Base-by-base conservation (phyloP, 179 eudicot genomes). In the Heliamphora pulchella region DNA sequence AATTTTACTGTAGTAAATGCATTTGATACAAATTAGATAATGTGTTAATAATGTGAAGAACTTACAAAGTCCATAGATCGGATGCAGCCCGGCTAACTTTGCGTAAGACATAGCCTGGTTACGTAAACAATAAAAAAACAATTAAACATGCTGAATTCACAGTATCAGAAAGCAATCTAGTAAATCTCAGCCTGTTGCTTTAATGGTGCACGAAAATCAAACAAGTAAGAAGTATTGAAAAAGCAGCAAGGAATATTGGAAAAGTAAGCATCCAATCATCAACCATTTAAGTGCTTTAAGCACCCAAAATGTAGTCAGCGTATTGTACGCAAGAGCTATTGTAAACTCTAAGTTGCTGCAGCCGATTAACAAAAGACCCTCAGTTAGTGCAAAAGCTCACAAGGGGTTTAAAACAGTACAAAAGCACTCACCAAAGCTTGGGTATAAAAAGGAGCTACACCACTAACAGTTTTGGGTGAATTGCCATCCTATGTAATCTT, bases 21-120 rank as follows among this genome's bases (percentile, higher is more conserved):
- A 39, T 67, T 4, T 2, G n/a, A 31, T 50, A 83, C 65, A 71
- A 69, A 20, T 75, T 53, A 8, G n/a, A 65, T 17, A 58, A 59
- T 31, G 39, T 50, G 58, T 71, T 61, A 44, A 77, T 59, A 15
- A 8, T 4, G 41, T 31, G 17, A 47, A 51, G 68, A 83, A 90
- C 98, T 94, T 90, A 94, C 98, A 94, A 66, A 94, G 94, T 81
- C 98, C 98, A 82, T 94, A 94, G 65, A 94, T 94, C 43, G 98
- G 91, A 67, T 89, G 90, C 67, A 94, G 91, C 82, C 98, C 98
- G 81, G 98, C 98, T 77, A 94, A 84, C 90, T 91, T 93, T 81
- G 98, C 98, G 67, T 94, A 94, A 62, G 98, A 94, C 98, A 94
- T 94, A 47, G 96, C 91, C 98, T 94, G 90, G 48, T 67, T 51